phyloP scores from a whole-genome alignment of 352 stramenopile species.

The Globisporangium middletonii region DNA sequence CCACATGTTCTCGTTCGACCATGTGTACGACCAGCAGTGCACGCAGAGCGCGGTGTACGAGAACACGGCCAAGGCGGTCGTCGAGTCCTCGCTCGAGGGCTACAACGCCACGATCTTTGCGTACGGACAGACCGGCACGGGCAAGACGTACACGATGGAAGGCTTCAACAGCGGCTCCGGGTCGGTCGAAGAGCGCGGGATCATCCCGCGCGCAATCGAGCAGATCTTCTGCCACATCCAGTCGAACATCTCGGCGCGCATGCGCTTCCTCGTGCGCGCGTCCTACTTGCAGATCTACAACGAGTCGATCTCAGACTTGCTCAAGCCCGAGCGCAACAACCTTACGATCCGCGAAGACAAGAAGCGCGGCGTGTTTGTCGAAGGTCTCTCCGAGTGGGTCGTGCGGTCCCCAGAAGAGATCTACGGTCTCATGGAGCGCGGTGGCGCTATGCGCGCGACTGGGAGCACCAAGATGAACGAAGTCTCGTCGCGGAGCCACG shows the following conservation, averaged over 20 bases:
- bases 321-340: slow-evolving; percentile 90
- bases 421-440: slow-evolving; percentile 93
- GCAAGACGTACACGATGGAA: slow-evolving; percentile 98
- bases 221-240: slow-evolving; percentile 94
- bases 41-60: slow-evolving; percentile 91
- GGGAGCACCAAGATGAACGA: slow-evolving; percentile 89
- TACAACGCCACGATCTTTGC: slow-evolving; percentile 92
- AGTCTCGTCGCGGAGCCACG: slow-evolving; percentile 81
- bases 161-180: slow-evolving; percentile 87
- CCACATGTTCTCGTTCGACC: slow-evolving; percentile 92
- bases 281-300: slow-evolving; percentile 96
- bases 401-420: slow-evolving; percentile 91
- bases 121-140: slow-evolving; percentile 88
- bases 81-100: slow-evolving; percentile 89
- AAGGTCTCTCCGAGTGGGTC: slow-evolving; percentile 93
- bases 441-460: slow-evolving; percentile 73
- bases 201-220: slow-evolving; percentile 97
- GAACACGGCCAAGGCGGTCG: slow-evolving; percentile 89
- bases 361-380: slow-evolving; percentile 91
- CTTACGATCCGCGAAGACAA: slow-evolving; percentile 93
- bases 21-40: slow-evolving; percentile 91
- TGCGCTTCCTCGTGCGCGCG: slow-evolving; percentile 88
- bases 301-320: slow-evolving; percentile 91
- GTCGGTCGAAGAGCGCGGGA: slow-evolving; percentile 90
- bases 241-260: slow-evolving; percentile 72